A percentile compares a stretch with the other conserved stretches of the same genome.
Conservation (phyloP, 345 rosid genomes). For the Populus davidiana region DNA sequence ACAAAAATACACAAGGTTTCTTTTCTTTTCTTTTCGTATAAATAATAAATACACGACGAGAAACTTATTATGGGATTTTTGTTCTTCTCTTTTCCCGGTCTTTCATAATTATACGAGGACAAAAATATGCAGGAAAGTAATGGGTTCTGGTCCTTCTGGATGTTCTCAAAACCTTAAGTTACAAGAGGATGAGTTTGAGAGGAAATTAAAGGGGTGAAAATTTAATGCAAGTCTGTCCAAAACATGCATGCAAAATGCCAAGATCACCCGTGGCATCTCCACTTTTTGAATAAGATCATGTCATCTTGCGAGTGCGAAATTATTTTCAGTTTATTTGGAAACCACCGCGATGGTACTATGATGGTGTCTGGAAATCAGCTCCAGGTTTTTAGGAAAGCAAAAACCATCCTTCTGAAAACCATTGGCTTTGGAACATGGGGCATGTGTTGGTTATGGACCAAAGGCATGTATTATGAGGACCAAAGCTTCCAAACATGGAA, state of each 20-base stretch:
- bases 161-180: background rate
- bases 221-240: slow-evolving; percentile 2
- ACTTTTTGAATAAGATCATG: background rate
- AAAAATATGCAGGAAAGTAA: background rate
- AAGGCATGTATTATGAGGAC: background rate
- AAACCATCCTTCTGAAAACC: background rate
- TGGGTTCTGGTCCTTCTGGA: background rate
- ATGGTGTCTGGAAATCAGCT: background rate
- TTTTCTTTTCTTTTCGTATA: too few relatives aligned
- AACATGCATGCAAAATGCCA: slow-evolving; percentile 8
- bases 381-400: background rate
- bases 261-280: slow-evolving; percentile 3
- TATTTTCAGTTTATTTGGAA: background rate
- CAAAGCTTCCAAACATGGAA: background rate
- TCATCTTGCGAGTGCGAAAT: background rate
- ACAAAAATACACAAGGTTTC: too few relatives aligned
- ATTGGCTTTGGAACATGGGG: background rate
- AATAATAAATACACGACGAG: too few relatives aligned
- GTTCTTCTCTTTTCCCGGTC: too few relatives aligned
- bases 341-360: background rate
- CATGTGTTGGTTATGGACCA: background rate
- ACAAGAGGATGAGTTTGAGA: background rate
- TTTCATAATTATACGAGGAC: too few relatives aligned
- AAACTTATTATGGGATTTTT: too few relatives aligned
- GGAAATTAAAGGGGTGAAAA: background rate